These are phyloP conservation scores for Corrigiola litoralis DNA, from an alignment of 179 eudicot genomes.

Conservation along the genomic window DNA sequence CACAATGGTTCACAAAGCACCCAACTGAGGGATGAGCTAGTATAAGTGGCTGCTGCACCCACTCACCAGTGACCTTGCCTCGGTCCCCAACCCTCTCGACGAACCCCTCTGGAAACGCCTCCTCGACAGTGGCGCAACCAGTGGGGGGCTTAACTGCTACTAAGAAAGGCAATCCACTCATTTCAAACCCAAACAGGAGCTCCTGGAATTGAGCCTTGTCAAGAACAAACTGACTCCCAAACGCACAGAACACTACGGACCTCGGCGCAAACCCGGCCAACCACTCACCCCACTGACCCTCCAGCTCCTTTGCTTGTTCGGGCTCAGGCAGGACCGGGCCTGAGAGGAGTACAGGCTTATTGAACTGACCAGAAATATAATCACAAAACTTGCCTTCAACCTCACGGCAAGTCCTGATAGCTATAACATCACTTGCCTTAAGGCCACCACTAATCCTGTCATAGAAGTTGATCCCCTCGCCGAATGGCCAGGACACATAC, in stretches of 20 bases:
- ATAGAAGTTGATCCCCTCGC: slow-evolving; percentile 35
- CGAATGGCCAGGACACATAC: slow-evolving; percentile 11
- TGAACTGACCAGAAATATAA: slow-evolving; percentile 34
- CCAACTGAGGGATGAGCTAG: slow-evolving; percentile 51
- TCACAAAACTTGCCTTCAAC: slow-evolving; percentile 46
- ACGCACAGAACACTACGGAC: slow-evolving; percentile 50
- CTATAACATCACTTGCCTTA: slow-evolving; percentile 34
- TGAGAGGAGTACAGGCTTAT: slow-evolving; percentile 32
- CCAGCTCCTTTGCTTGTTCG: slow-evolving; percentile 7
- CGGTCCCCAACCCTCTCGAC: slow-evolving; percentile 35
- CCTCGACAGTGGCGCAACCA: slow-evolving; percentile 40
- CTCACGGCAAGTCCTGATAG: slow-evolving; percentile 44
- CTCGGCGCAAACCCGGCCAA: slow-evolving; percentile 24
- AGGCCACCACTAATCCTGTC: slow-evolving; percentile 31
- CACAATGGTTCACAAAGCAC: slow-evolving; percentile 64
- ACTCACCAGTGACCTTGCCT: slow-evolving; percentile 46
- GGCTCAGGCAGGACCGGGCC: slow-evolving; percentile 48
- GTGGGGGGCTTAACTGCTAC: slow-evolving; percentile 48
- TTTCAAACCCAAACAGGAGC: slow-evolving; percentile 46
- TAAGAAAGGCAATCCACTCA: slow-evolving; percentile 44
- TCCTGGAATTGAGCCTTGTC: slow-evolving; percentile 54
- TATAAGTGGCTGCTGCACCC: slow-evolving; percentile 51
- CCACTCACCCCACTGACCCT: slow-evolving; percentile 45
- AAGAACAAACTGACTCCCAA: slow-evolving; percentile 55
- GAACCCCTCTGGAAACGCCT: slow-evolving; percentile 51